A percentile compares a stretch with the other conserved stretches of the same genome.
Evolutionary conservation across 164 flowering plant genomes (phyloP).

Genomic region (Protea cynaroides): DNA sequence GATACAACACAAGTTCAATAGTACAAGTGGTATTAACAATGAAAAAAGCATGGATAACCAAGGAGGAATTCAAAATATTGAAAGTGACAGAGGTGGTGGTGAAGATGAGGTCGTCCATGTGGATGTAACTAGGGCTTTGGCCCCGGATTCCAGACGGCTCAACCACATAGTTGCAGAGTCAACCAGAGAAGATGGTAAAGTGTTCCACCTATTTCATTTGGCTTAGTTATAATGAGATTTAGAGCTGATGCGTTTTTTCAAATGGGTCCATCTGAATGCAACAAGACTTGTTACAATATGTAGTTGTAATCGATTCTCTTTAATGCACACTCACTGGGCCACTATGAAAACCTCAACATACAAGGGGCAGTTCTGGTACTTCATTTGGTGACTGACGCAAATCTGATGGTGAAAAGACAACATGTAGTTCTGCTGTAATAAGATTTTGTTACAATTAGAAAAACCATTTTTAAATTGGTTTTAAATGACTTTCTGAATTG

Average conservation of each 20-base stretch:
- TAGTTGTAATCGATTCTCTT: too few relatives aligned
- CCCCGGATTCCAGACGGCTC: constrained; percentile 16
- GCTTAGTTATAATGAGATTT: neutral
- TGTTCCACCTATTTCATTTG: constrained; percentile 27
- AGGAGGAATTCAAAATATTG: neutral
- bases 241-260: neutral
- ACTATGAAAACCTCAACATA: too few relatives aligned
- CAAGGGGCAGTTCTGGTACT: too few relatives aligned
- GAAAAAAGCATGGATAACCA: constrained; percentile 1
- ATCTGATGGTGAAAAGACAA: too few relatives aligned
- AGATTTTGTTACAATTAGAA: too few relatives aligned
- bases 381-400: too few relatives aligned
- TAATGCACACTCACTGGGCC: too few relatives aligned
- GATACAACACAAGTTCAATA: constrained; percentile 13
- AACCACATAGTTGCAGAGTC: neutral
- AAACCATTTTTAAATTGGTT: too few relatives aligned
- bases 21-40: constrained; percentile 2
- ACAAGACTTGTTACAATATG: too few relatives aligned
- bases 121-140: constrained; percentile 16
- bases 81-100: neutral
- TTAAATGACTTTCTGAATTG: neutral
- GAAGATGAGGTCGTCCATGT: constrained; percentile 18
- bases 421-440: too few relatives aligned
- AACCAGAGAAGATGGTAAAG: constrained; percentile 23
- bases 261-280: neutral